Evolutionary conservation across 1,284 basidiomycete species (phyloP), one percentile per base, ranked within the genome.

Genomic region (Ustilago cynodontis): DNA sequence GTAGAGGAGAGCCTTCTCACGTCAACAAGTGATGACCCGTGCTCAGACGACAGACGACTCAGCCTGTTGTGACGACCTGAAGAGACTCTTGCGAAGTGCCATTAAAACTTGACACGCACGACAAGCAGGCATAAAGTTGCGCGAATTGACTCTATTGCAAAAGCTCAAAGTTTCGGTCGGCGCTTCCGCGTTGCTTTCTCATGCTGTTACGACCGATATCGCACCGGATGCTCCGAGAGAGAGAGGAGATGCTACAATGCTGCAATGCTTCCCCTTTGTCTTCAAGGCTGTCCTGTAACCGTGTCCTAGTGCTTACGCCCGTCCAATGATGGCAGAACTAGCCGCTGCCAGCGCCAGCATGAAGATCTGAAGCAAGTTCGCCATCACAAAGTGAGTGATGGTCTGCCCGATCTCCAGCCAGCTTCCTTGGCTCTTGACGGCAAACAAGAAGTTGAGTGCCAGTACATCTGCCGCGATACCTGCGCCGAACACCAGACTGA

Each of bases 321-420:
- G 29, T 4, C 73, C 68, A 10, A 82, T 62, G 13, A 81, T 51
- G 14, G 39, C 49, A 1, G 69, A 65, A 41, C 65, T 79, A 0
- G 72, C 50, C 6, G 74, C 66, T 1, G 80, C 76, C 29, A 82
- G 51, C 2, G 68, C 68, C 10, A 83, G 76, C 78, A 83, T 92
- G 90, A 92, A 94, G 28, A 93, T 88, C 56, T 93, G 88, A 57
- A 95, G 87, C 50, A 94, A 86, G 2, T 93, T 94, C 0, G 92
- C 90, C 78, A 94, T 93, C 79, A 92, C 92, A 86, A 94, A 95
- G 86, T 94, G 94, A 61, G 90, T 93, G 82, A 95, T 94, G 0
- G 92, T 92, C 85, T 93, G 92, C 5, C 94, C 94, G 64, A 94
- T 95, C 83, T 95, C 93, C 59, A 95, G 87, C 94, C 94, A 95